Percentiles rank a stretch among this genome's conserved stretches.
Evolutionary conservation across 1,284 basidiomycete species (phyloP).

Genomic region (Leccinum solheimii): DNA sequence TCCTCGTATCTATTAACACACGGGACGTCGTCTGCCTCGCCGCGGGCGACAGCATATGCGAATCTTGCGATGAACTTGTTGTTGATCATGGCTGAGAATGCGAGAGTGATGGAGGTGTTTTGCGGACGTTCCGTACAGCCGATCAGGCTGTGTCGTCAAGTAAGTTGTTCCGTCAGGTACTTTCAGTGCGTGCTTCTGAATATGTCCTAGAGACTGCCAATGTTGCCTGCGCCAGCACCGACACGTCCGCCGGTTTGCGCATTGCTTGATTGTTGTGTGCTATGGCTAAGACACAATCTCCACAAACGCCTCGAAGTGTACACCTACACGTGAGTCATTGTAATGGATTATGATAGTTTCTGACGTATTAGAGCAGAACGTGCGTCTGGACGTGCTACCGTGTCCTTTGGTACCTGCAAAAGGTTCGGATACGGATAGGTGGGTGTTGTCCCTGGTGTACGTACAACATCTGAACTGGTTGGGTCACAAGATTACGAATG

Average conservation of each 20-base stretch:
- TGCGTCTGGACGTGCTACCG: conserved; percentile 56
- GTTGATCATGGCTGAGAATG: conserved; percentile 50
- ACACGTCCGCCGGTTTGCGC: conserved; percentile 52
- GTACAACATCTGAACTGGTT: background rate
- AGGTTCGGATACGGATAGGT: conserved; percentile 54
- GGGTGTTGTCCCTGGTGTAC: conserved; percentile 10
- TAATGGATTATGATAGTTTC: background rate
- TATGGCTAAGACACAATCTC: conserved; percentile 70
- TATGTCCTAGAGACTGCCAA: conserved; percentile 46
- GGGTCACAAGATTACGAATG: conserved; percentile 56
- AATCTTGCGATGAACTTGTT: no score
- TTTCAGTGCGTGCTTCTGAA: background rate
- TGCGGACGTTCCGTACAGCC: conserved; percentile 40
- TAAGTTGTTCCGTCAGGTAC: conserved; percentile 29
- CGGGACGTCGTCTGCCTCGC: conserved; percentile 56
- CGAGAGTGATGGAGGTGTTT: conserved; percentile 45
- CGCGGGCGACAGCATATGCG: conserved; percentile 56
- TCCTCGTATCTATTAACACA: conserved; percentile 64
- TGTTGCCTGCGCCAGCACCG: conserved; percentile 39
- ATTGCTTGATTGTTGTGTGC: conserved; percentile 60
- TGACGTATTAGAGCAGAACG: conserved; percentile 37
- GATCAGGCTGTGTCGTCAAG: conserved; percentile 63
- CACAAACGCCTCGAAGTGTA: conserved; percentile 58
- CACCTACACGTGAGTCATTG: conserved; percentile 51
- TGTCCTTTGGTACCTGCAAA: conserved; percentile 55